These are phyloP conservation scores for Balamuthia mandrillaris DNA, from an alignment of 208 protist species.

Conservation along the genomic window DNA sequence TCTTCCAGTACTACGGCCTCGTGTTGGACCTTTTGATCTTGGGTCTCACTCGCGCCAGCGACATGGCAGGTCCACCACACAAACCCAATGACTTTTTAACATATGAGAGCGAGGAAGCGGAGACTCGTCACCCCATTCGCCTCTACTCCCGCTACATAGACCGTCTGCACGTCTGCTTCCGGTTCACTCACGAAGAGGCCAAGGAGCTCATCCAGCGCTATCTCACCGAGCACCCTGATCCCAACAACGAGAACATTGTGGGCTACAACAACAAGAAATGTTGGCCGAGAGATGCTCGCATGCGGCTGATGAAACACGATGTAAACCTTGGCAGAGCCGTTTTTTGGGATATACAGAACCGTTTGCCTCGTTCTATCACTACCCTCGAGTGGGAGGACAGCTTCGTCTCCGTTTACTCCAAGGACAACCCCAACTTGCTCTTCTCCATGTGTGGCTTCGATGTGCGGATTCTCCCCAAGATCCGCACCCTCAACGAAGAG, in stretches of 20 bases:
- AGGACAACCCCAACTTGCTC: constrained; percentile 99
- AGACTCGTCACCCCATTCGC: constrained; percentile 96
- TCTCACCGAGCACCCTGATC: constrained; percentile 98
- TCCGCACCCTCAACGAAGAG: constrained; percentile 83
- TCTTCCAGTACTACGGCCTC: constrained; percentile 99
- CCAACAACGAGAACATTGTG: constrained; percentile 99
- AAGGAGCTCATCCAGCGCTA: constrained; percentile 97
- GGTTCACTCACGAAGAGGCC: constrained; percentile 95
- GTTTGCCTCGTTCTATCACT: constrained; percentile 94
- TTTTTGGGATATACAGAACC: constrained; percentile 98
- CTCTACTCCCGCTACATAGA: constrained; percentile 97
- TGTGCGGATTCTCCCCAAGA: constrained; percentile 89
- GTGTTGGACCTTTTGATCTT: constrained; percentile 98
- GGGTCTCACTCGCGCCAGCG: constrained; percentile 93
- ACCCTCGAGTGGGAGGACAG: constrained; percentile 93
- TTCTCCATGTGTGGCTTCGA: constrained; percentile 99
- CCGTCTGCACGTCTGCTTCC: constrained; percentile 94
- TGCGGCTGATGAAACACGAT: constrained; percentile 99
- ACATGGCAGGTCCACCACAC: constrained; percentile 94
- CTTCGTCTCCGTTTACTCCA: constrained; percentile 99
- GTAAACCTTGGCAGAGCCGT: constrained; percentile 99
- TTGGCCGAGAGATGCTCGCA: constrained; percentile 98
- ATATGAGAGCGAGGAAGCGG: constrained; percentile 89
- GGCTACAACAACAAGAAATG: constrained; percentile 99
- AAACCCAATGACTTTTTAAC: constrained; percentile 97